Conservation (phyloP, 2,329 filamentous ascomycete species). For the Cadophora sp. region DNA sequence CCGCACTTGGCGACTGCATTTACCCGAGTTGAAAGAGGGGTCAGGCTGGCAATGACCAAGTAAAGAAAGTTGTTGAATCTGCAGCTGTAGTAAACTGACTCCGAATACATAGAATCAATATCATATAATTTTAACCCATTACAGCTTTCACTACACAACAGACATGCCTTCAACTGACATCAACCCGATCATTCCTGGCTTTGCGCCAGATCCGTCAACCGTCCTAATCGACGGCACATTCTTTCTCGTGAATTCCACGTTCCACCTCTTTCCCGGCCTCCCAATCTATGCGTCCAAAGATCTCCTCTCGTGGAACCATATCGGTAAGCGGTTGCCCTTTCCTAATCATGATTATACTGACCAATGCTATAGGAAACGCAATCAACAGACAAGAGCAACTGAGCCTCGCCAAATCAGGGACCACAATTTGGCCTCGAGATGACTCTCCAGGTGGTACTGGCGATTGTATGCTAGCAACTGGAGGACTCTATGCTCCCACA, state of each 20-base stretch:
- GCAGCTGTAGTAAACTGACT: neutral
- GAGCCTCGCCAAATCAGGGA: conserved; percentile 44
- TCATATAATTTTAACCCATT: neutral
- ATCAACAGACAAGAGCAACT: conserved; percentile 51
- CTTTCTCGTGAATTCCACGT: conserved; percentile 59
- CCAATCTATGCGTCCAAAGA: conserved; percentile 50
- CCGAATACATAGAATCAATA: neutral
- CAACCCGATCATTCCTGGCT: conserved; percentile 38
- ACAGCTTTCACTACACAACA: conserved; percentile 18
- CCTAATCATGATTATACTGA: neutral
- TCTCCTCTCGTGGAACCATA: conserved; percentile 37
- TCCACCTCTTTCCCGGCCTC: conserved; percentile 64
- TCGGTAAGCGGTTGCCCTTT: conserved; percentile 21
- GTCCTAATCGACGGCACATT: conserved; percentile 43
- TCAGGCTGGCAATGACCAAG: neutral
- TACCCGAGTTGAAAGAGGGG: conserved; percentile 6
- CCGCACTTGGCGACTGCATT: neutral
- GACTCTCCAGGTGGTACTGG: conserved; percentile 22
- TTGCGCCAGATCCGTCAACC: conserved; percentile 45
- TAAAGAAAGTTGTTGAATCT: neutral
- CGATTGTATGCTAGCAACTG: conserved; percentile 38
- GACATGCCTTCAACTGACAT: conserved; percentile 31
- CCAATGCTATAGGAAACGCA: conserved; percentile 44
- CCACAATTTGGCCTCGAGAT: conserved; percentile 18
- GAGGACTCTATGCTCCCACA: conserved; percentile 49